Percentiles rank a stretch among this genome's conserved stretches.
phyloP scores from a whole-genome alignment of 805 yeast genomes.

The Jamesozyma hellenica region DNA sequence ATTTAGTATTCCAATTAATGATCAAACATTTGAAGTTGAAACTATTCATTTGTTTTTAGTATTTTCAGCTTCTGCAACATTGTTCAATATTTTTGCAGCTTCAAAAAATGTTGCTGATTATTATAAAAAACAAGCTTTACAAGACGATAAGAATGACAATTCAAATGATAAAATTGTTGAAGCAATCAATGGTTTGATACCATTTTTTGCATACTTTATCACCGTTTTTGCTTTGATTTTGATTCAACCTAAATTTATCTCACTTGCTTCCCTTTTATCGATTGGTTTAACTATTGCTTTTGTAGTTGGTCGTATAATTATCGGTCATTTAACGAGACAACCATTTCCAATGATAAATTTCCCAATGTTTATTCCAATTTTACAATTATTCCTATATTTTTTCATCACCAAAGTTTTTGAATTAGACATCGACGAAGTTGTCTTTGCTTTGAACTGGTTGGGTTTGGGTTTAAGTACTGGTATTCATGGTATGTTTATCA shows the following conservation, averaged over 20 bases:
- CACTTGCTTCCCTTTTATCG: constrained; percentile 54
- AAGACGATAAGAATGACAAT: constrained; percentile 11
- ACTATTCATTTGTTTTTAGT: constrained; percentile 42
- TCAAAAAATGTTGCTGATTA: constrained; percentile 46
- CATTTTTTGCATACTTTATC: constrained; percentile 53
- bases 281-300: constrained; percentile 75
- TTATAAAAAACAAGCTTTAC: constrained; percentile 30
- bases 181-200: constrained; percentile 50
- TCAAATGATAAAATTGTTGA: constrained; percentile 13
- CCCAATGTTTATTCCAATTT: constrained; percentile 57
- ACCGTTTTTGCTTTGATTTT: constrained; percentile 40
- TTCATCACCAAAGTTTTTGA: constrained; percentile 23
- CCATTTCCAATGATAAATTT: constrained; percentile 64
- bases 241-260: constrained; percentile 40
- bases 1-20: constrained; percentile 15
- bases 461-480: constrained; percentile 61
- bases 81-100: constrained; percentile 63
- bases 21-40: constrained; percentile 27
- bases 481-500: constrained; percentile 61
- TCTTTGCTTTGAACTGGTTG: constrained; percentile 48
- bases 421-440: constrained; percentile 33
- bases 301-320: constrained; percentile 79
- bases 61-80: constrained; percentile 46
- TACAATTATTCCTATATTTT: constrained; percentile 33
- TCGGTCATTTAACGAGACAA: constrained; percentile 77